These are phyloP conservation scores for Spirogloea muscicola DNA, from an alignment of 139 green algal genomes.

Conservation along the genomic window DNA sequence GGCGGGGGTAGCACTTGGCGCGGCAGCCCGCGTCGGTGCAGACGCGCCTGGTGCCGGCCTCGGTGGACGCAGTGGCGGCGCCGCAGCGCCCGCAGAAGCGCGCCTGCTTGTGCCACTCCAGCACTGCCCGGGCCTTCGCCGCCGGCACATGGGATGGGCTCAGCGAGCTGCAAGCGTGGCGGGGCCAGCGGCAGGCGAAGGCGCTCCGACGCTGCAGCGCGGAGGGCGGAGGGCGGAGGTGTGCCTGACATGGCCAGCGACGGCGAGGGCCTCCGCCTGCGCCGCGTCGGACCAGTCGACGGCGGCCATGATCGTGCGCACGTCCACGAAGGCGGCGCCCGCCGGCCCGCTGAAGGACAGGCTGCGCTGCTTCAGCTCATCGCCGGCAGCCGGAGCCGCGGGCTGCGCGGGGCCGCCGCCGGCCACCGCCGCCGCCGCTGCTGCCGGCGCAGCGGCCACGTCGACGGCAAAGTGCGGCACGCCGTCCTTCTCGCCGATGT, in stretches of 20 bases:
- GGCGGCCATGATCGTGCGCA: conserved; percentile 15
- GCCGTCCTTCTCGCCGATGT: conserved; percentile 16
- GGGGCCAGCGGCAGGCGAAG: not conserved
- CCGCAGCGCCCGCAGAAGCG: conserved; percentile 25
- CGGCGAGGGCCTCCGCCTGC: not conserved
- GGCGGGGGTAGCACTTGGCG: conserved; percentile 15
- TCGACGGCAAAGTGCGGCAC: conserved; percentile 19
- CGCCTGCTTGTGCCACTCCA: conserved; percentile 7
- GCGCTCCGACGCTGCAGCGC: not conserved
- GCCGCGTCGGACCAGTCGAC: not conserved
- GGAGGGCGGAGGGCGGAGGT: not conserved
- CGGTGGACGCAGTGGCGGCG: not conserved
- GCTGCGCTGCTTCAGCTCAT: not conserved
- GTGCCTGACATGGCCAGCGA: conserved; percentile 14
- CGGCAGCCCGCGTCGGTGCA: conserved; percentile 6
- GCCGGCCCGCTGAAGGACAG: not conserved
- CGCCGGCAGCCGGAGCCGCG: not conserved
- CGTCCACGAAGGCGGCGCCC: conserved; percentile 17
- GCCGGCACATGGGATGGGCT: not conserved
- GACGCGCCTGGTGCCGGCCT: conserved; percentile 10
- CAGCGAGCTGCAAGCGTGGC: not conserved
- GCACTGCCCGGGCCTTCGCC: conserved; percentile 14
- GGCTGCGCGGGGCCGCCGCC: not conserved
- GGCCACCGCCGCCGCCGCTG: not conserved
- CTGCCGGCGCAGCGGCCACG: not conserved